Conservation (phyloP, 1,139 yeast species). For the Candida tetrigidarum region DNA sequence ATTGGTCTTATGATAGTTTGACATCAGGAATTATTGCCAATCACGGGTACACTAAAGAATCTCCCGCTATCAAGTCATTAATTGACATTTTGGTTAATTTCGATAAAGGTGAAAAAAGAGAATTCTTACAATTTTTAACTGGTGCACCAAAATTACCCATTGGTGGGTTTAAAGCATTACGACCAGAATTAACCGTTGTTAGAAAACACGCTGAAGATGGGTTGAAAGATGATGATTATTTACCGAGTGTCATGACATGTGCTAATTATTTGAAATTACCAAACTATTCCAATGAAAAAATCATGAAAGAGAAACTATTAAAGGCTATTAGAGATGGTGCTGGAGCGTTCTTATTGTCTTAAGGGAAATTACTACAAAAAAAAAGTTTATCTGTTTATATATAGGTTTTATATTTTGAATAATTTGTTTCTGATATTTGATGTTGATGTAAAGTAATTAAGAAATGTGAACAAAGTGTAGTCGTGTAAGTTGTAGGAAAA, state of each 20-base stretch:
- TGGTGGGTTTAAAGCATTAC: constrained; percentile 87
- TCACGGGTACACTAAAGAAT: constrained; percentile 85
- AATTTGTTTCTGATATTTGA: too few relatives aligned
- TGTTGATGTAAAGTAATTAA: neutral
- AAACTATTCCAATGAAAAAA: constrained; percentile 65
- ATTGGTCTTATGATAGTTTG: constrained; percentile 78
- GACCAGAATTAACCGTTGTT: constrained; percentile 88
- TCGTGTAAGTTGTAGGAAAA: neutral
- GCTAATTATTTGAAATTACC: constrained; percentile 87
- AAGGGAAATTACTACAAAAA: neutral
- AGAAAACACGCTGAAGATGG: constrained; percentile 75
- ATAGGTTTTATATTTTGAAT: too few relatives aligned
- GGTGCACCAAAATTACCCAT: constrained; percentile 94
- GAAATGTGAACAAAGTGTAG: neutral
- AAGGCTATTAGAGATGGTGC: constrained; percentile 83
- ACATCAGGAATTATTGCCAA: constrained; percentile 73
- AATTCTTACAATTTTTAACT: constrained; percentile 84
- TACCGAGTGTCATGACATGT: constrained; percentile 95
- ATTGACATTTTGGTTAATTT: constrained; percentile 64
- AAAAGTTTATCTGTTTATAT: neutral
- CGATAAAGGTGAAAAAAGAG: constrained; percentile 56
- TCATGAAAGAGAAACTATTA: constrained; percentile 64
- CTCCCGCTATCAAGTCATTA: constrained; percentile 62
- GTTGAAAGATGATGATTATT: constrained; percentile 72
- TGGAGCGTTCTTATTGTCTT: constrained; percentile 75